A percentile compares a stretch with the other conserved stretches of the same genome.
These are phyloP conservation scores for Fraxinus nigra DNA, from an alignment of 305 asterid genomes.

Conservation along the genomic window DNA sequence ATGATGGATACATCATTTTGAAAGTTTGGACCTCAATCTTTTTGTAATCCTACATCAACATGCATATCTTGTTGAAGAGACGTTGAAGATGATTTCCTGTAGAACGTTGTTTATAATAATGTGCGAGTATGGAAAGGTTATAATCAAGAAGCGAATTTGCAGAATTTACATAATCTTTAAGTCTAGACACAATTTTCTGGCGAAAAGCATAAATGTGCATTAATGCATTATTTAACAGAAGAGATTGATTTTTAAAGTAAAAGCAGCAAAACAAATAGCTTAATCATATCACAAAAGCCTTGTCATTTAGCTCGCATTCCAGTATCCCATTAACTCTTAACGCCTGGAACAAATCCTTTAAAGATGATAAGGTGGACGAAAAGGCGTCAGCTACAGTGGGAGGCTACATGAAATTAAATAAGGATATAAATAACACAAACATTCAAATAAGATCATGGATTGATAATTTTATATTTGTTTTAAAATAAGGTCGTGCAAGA, in stretches of 20 bases:
- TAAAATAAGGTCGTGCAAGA: too few relatives aligned
- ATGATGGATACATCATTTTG: too few relatives aligned
- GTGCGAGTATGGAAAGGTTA: too few relatives aligned
- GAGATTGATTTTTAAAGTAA: slow-evolving; percentile 1
- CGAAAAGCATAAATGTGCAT: slow-evolving; percentile 14
- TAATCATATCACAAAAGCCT: slow-evolving; percentile 49
- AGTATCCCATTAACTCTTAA: slow-evolving; percentile 65
- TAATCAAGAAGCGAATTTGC: slow-evolving; percentile 68
- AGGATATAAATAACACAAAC: too few relatives aligned
- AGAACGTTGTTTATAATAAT: too few relatives aligned
- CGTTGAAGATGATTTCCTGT: too few relatives aligned
- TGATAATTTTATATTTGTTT: too few relatives aligned
- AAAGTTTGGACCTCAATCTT: too few relatives aligned
- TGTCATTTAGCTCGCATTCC: slow-evolving; percentile 62
- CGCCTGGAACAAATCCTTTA: slow-evolving; percentile 68
- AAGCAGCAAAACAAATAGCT: slow-evolving; percentile 9
- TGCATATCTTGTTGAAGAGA: too few relatives aligned
- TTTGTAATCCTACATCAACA: too few relatives aligned
- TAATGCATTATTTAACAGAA: slow-evolving; percentile 9
- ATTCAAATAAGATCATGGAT: too few relatives aligned
- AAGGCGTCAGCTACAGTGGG: slow-evolving; percentile 49
- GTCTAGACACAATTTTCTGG: slow-evolving; percentile 64
- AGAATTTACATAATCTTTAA: slow-evolving; percentile 45
- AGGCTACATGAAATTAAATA: too few relatives aligned
- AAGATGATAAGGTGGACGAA: slow-evolving; percentile 49